Percentiles rank a stretch among this genome's conserved stretches.
Conservation (phyloP, 441 rosid species). For the Erodium moschatum region DNA sequence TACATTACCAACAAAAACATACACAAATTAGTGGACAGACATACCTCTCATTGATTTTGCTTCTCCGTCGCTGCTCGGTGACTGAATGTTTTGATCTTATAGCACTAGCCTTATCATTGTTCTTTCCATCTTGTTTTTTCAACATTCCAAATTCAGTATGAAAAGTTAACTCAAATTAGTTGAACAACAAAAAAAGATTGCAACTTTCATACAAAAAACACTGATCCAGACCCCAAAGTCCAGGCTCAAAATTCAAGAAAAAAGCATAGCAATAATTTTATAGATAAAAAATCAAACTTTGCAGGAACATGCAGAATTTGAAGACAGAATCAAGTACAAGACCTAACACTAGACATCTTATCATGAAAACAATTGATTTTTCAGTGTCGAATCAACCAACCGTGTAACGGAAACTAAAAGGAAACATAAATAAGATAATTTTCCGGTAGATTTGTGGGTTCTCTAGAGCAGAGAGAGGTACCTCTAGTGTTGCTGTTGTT, state of each 20-base stretch:
- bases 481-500: constrained; percentile 1
- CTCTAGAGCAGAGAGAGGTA: neutral
- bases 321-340: neutral
- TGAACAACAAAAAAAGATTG: neutral
- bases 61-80: constrained; percentile 4
- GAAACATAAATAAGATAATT: neutral
- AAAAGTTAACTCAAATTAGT: neutral
- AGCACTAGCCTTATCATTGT: neutral
- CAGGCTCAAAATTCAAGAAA: neutral
- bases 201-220: neutral
- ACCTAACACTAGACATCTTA: neutral
- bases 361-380: neutral
- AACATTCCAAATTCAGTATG: neutral
- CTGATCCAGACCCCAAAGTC: neutral
- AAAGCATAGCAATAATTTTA: neutral
- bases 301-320: neutral
- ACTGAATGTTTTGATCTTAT: constrained; percentile 7
- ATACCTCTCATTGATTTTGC: constrained; percentile 9
- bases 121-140: neutral
- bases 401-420: neutral
- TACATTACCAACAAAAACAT: neutral
- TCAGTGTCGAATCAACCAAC: neutral
- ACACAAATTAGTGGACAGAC: neutral
- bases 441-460: neutral
- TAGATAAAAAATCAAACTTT: neutral